Conservation (phyloP, 768 basidiomycete genomes). For the Mrakia gelida region DNA sequence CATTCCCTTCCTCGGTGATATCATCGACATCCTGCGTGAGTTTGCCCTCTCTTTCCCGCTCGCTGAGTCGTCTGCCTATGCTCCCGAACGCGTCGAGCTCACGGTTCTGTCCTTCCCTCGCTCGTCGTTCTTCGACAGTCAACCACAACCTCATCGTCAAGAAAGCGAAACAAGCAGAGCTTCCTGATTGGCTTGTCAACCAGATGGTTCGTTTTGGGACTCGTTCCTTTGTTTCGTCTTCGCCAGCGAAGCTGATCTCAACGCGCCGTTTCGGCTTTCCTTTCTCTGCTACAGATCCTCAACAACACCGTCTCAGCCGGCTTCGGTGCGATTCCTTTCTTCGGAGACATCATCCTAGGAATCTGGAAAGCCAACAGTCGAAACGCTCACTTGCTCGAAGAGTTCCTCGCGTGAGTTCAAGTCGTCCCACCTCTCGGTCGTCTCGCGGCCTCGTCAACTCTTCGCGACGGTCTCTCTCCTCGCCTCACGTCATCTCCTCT, state of each 20-base stretch:
- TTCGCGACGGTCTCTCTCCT: too few species aligned
- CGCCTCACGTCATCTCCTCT: too few species aligned
- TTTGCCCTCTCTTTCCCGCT: neutral
- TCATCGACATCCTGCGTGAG: slow-evolving; percentile 19
- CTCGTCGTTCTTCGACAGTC: neutral
- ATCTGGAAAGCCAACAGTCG: slow-evolving; percentile 26
- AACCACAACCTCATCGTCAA: slow-evolving; percentile 32
- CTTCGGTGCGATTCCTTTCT: slow-evolving; percentile 12
- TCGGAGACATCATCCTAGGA: slow-evolving; percentile 23
- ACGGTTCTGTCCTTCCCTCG: neutral
- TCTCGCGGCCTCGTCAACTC: too few species aligned
- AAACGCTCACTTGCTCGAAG: slow-evolving; percentile 28
- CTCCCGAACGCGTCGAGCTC: neutral
- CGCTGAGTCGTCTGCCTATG: neutral
- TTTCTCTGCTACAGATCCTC: slow-evolving; percentile 5
- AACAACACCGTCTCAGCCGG: slow-evolving; percentile 29
- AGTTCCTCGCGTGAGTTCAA: slow-evolving; percentile 26
- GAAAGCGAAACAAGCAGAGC: slow-evolving; percentile 26
- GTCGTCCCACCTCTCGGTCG: neutral
- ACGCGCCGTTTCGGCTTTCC: neutral
- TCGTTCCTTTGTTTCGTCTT: neutral
- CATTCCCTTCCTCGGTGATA: slow-evolving; percentile 24
- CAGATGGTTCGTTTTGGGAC: neutral
- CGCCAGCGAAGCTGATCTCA: neutral
- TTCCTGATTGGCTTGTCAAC: slow-evolving; percentile 15